Percentiles rank a stretch among this genome's conserved stretches.
phyloP scores from a whole-genome alignment of 495 filamentous ascomycete genomes.

The Lophiostoma macrostomum region DNA sequence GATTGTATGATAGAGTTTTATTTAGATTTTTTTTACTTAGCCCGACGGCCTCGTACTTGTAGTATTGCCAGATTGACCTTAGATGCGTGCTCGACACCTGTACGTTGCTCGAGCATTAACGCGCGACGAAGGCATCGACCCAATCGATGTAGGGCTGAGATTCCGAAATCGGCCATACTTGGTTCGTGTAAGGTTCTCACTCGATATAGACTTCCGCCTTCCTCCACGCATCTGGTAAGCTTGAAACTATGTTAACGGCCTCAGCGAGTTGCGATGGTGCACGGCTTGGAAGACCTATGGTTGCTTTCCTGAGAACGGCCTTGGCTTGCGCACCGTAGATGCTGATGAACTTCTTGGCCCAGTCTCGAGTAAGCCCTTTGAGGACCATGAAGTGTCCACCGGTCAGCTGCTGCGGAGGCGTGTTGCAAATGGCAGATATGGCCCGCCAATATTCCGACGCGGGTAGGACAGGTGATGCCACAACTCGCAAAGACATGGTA shows the following conservation, averaged over 20 bases:
- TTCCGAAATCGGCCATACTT: too few relatives aligned
- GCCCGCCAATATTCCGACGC: constrained; percentile 76
- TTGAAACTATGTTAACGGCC: constrained; percentile 41
- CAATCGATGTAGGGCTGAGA: too few relatives aligned
- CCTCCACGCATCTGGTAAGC: constrained; percentile 21
- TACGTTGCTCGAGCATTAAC: too few relatives aligned
- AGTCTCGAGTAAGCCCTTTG: constrained; percentile 69
- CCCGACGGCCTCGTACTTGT: too few relatives aligned
- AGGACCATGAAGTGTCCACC: constrained; percentile 78
- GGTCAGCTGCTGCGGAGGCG: constrained; percentile 61
- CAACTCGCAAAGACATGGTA: constrained; percentile 68
- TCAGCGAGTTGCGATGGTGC: constrained; percentile 29
- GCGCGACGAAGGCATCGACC: too few relatives aligned
- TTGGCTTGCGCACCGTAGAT: constrained; percentile 73
- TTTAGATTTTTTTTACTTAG: too few relatives aligned
- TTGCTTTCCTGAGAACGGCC: constrained; percentile 59
- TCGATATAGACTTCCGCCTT: too few relatives aligned
- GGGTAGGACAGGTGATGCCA: constrained; percentile 73
- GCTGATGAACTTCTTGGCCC: constrained; percentile 65
- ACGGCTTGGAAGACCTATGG: constrained; percentile 65
- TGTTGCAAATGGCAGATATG: constrained; percentile 69
- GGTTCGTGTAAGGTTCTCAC: too few relatives aligned
- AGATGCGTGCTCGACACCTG: too few relatives aligned
- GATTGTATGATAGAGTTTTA: too few relatives aligned
- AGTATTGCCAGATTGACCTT: too few relatives aligned